Percentiles rank a stretch among this genome's conserved stretches.
Evolutionary conservation across 805 yeast genomes (phyloP).

Genomic region (Blastobotrys muscicola): DNA sequence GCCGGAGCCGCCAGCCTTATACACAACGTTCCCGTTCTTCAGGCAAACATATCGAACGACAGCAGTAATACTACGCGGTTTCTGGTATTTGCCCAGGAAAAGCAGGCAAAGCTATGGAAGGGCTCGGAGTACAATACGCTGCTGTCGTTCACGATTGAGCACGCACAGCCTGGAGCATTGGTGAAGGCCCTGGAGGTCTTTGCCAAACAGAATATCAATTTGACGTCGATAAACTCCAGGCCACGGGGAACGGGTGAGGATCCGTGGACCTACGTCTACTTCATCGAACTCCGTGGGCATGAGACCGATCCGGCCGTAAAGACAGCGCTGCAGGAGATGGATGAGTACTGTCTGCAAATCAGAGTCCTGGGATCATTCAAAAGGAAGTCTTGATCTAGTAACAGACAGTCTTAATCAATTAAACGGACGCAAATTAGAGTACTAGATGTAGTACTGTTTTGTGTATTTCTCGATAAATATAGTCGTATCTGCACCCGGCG

Average conservation of each 20-base stretch:
- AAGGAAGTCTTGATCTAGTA: constrained; percentile 33
- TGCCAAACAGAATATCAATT: constrained; percentile 45
- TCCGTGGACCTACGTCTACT: constrained; percentile 78
- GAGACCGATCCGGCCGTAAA: constrained; percentile 6
- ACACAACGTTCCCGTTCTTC: constrained; percentile 46
- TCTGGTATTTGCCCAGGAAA: constrained; percentile 43
- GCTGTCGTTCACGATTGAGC: constrained; percentile 53
- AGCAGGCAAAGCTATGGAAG: constrained; percentile 3
- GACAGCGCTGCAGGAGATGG: constrained; percentile 35
- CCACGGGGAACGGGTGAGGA: constrained; percentile 67
- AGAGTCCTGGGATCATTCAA: constrained; percentile 53
- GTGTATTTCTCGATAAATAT: constrained; percentile 6
- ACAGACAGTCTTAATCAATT: no score
- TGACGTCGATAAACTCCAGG: constrained; percentile 66
- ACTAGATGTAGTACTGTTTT: background rate
- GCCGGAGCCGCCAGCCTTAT: constrained; percentile 56
- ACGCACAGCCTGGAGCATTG: constrained; percentile 65
- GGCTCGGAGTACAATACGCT: constrained; percentile 36
- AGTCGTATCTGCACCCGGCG: background rate
- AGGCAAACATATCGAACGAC: constrained; percentile 57
- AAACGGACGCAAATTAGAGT: no score
- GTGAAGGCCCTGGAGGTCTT: constrained; percentile 55
- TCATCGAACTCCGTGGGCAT: constrained; percentile 54
- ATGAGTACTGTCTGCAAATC: constrained; percentile 37
- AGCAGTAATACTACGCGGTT: constrained; percentile 79